A percentile compares a stretch with the other conserved stretches of the same genome.
These are phyloP conservation scores for Cyclocybe aegerita DNA, from an alignment of 768 basidiomycete genomes.

Conservation along the genomic window DNA sequence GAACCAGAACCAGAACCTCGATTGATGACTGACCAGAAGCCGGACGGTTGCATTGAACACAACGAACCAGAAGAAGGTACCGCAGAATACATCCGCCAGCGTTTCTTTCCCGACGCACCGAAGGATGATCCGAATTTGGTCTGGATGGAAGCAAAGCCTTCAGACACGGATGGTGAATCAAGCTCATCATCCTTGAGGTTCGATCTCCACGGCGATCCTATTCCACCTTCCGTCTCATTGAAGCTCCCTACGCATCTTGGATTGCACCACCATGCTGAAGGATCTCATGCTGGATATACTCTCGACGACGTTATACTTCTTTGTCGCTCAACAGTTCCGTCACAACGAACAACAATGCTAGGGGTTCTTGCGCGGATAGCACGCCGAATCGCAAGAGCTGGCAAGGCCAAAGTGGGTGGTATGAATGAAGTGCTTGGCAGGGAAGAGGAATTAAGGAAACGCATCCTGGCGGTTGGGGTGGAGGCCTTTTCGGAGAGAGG, in stretches of 20 bases:
- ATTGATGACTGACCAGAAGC: not conserved
- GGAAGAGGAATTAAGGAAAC: slow-evolving; percentile 52
- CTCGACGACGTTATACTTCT: slow-evolving; percentile 82
- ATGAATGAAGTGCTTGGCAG: slow-evolving; percentile 35
- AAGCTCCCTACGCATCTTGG: slow-evolving; percentile 82
- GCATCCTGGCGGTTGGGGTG: slow-evolving; percentile 65
- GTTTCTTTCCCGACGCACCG: slow-evolving; percentile 77
- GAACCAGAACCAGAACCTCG: not conserved
- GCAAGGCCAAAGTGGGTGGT: slow-evolving; percentile 33
- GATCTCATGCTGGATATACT: slow-evolving; percentile 81
- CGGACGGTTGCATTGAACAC: not conserved
- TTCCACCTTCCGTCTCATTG: slow-evolving; percentile 52
- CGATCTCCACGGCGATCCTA: slow-evolving; percentile 71
- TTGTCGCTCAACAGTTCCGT: slow-evolving; percentile 76
- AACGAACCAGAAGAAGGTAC: slow-evolving; percentile 63
- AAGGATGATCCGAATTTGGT: slow-evolving; percentile 71
- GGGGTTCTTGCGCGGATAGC: slow-evolving; percentile 65
- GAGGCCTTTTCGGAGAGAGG: slow-evolving; percentile 68
- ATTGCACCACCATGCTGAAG: slow-evolving; percentile 87
- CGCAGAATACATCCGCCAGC: slow-evolving; percentile 79
- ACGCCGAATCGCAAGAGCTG: slow-evolving; percentile 29
- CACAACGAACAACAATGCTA: slow-evolving; percentile 83
- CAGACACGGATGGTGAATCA: slow-evolving; percentile 25
- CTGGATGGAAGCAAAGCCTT: slow-evolving; percentile 61
- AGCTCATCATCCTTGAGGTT: slow-evolving; percentile 58